Evolutionary conservation across 164 flowering plant genomes (phyloP).

Genomic region (Stephania japonica): DNA sequence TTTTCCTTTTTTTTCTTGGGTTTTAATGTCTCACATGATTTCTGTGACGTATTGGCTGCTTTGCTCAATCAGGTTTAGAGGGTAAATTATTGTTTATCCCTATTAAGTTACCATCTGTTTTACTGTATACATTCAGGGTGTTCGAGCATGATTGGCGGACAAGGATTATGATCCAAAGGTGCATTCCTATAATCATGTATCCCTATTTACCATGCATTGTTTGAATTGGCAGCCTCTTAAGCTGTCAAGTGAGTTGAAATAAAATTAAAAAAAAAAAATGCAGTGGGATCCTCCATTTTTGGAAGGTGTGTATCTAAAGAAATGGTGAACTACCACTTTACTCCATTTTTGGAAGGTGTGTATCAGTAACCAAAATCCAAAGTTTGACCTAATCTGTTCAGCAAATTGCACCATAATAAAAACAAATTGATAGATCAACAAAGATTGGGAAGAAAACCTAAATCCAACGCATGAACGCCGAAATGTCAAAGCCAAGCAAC

Average conservation of each 20-base stretch:
- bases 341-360: too few relatives aligned
- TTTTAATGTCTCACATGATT: slow-evolving; percentile 83
- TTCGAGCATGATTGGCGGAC: slow-evolving; percentile 75
- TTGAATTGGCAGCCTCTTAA: too few relatives aligned
- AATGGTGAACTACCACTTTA: slow-evolving; percentile 68
- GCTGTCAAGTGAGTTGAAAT: too few relatives aligned
- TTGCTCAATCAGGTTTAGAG: not conserved
- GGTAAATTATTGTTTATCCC: not conserved
- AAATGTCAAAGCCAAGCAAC: too few relatives aligned
- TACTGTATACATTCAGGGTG: slow-evolving; percentile 41
- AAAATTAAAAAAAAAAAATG: too few relatives aligned
- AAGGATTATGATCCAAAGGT: slow-evolving; percentile 93
- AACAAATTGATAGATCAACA: too few relatives aligned
- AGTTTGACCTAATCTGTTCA: too few relatives aligned
- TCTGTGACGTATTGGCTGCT: slow-evolving; percentile 53
- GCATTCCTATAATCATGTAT: slow-evolving; percentile 5
- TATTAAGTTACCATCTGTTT: not conserved
- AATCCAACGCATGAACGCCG: too few relatives aligned
- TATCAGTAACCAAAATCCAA: too few relatives aligned
- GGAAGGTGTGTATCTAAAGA: slow-evolving; percentile 59
- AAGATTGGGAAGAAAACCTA: too few relatives aligned
- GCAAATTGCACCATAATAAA: too few relatives aligned
- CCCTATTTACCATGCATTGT: not conserved
- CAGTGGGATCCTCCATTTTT: slow-evolving; percentile 82
- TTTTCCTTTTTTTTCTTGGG: too few relatives aligned